Evolutionary conservation across 495 filamentous ascomycete species (phyloP), one percentile per base, ranked within the genome.

Genomic region (Xylaria telfairii): DNA sequence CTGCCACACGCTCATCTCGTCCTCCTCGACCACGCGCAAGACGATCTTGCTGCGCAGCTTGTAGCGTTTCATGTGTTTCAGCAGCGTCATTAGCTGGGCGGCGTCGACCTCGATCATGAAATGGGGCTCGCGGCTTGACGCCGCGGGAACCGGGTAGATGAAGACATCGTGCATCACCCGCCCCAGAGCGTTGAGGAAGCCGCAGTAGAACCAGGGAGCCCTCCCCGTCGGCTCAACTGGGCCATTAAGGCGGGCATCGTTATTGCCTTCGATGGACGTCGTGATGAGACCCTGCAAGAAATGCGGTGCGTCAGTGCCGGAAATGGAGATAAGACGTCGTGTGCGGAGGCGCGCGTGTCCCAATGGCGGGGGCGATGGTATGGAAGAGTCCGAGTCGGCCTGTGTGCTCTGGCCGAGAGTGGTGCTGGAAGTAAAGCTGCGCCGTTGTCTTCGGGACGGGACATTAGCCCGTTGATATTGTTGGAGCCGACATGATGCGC

Each of bases 251-350:
- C 21, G 21, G 0, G 71, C 75, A 67, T 70, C 75, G 76, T 73
- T 78, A 71, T 70, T 83, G 34, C 68, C 59, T 37, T 75, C 65
- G 74, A 98, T 87, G 73, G 94, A 92, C 68, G 88, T 87, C 0
- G 95, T 97, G 56, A 93, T 89, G 59, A 96, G 84, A 67, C 94
- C 95, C 81, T 98, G 95, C 15, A 99, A 89, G 83, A 91, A 98
- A 49, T 90, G 90, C 9, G 92, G 83, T 47, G 92, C 90, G 77
- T 98, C 96, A 60, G 81, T 80, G 54, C 96, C 96, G 56, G 89
- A 86, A 63, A 98, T 81, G 65, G 89, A 90, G 73, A 99, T 89
- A 41, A 99, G 85, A 32, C 88, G 87, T 32, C 96, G 92, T 75
- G 90, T 89, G 44, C 87, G 80, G 74, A 98, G 87, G 10, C 73